phyloP scores from a whole-genome alignment of 495 filamentous ascomycete species.

The Penicillium argentinense region DNA sequence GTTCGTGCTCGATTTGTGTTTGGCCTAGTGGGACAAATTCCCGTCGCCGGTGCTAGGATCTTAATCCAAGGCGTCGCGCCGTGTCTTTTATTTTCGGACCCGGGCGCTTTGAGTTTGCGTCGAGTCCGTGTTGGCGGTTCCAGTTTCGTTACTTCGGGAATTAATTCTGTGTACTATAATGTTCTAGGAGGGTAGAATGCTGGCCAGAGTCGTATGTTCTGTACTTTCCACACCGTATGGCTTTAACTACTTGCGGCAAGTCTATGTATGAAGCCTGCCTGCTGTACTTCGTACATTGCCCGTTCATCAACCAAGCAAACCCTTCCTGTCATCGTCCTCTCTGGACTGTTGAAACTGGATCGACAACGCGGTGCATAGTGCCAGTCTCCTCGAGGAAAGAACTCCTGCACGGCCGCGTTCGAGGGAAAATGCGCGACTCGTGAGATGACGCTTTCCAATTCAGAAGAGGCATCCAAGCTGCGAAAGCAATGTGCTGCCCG shows the following conservation, averaged over 20 bases:
- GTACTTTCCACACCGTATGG: not conserved
- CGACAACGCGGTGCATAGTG: constrained; percentile 10
- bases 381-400: constrained; percentile 12
- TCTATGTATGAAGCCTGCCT: not conserved
- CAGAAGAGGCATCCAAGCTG: constrained; percentile 1
- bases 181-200: too few relatives aligned
- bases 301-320: not conserved
- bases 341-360: constrained; percentile 15
- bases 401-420: constrained; percentile 11
- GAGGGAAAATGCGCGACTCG: constrained; percentile 1
- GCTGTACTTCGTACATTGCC: constrained; percentile 1
- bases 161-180: too few relatives aligned
- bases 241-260: not conserved
- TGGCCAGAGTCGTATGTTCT: too few relatives aligned
- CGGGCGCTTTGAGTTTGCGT: not conserved
- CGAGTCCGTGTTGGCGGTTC: not conserved
- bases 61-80: constrained; percentile 4
- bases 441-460: constrained; percentile 10
- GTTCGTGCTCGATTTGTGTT: not conserved
- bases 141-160: not conserved
- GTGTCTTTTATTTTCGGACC: not conserved
- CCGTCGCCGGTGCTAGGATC: too few relatives aligned
- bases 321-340: not conserved
- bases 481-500: not conserved
- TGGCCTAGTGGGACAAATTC: constrained; percentile 7